phyloP scores from a whole-genome alignment of 148 eudicot genomes.

The Fagopyrum esculentum region DNA sequence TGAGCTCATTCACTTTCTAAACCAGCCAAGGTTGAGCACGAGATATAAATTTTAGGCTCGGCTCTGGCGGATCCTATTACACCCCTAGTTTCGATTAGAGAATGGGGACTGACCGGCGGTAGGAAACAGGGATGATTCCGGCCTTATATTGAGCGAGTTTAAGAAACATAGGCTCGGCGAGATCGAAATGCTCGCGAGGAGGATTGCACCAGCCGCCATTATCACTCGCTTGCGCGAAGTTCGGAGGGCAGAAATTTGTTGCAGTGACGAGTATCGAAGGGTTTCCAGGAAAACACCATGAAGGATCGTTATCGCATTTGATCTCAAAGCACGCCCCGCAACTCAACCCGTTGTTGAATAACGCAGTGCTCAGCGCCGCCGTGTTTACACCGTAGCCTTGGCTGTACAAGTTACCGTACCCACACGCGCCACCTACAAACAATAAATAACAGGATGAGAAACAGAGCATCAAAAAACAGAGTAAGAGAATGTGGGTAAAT shows the following conservation, averaged over 20 bases:
- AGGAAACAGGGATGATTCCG: slow-evolving; percentile 81
- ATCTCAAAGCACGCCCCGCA: slow-evolving; percentile 88
- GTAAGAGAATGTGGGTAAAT: background rate
- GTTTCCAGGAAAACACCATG: slow-evolving; percentile 80
- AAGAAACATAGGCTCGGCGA: slow-evolving; percentile 90
- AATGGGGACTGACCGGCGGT: slow-evolving; percentile 43
- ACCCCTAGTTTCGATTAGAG: too few species aligned
- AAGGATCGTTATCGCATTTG: slow-evolving; percentile 59
- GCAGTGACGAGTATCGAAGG: slow-evolving; percentile 75
- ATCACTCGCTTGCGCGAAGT: slow-evolving; percentile 62
- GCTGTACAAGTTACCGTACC: slow-evolving; percentile 11
- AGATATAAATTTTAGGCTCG: too few species aligned
- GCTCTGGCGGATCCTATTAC: too few species aligned
- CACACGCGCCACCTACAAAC: slow-evolving; percentile 10
- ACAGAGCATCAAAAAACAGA: background rate
- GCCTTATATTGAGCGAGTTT: slow-evolving; percentile 83
- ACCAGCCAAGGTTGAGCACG: too few species aligned
- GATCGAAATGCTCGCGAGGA: slow-evolving; percentile 80
- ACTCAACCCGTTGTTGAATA: slow-evolving; percentile 78
- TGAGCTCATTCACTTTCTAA: too few species aligned
- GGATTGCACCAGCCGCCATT: slow-evolving; percentile 98
- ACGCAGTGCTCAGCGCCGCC: slow-evolving; percentile 82
- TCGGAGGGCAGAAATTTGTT: slow-evolving; percentile 91
- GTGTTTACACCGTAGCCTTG: slow-evolving; percentile 57
- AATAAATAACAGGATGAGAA: background rate